Evolutionary conservation across 2,329 filamentous ascomycete genomes (phyloP).

Genomic region (Claviceps africana): DNA sequence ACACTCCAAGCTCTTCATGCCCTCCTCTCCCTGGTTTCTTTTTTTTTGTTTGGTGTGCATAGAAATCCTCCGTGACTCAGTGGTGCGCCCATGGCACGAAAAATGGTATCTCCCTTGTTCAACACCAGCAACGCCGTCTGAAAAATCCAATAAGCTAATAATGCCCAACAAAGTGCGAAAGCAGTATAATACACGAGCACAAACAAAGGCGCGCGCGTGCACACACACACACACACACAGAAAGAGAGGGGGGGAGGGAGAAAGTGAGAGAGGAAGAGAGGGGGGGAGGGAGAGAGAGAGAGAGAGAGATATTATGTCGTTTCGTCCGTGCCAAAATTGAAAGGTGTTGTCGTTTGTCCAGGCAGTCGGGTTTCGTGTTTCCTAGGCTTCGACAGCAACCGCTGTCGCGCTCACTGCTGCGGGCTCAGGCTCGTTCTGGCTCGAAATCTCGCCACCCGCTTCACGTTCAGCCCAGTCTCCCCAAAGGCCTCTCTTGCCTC

Average conservation of each 20-base stretch:
- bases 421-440: slow-evolving; percentile 30
- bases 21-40: slow-evolving; percentile 6
- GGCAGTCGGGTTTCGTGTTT: neutral
- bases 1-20: slow-evolving; percentile 6
- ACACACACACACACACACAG: neutral
- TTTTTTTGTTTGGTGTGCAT: too few relatives aligned
- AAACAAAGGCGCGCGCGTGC: neutral
- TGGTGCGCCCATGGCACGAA: slow-evolving; percentile 13
- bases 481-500: slow-evolving; percentile 92
- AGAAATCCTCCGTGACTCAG: slow-evolving; percentile 7
- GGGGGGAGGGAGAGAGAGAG: too few relatives aligned
- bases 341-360: slow-evolving; percentile 5
- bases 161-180: slow-evolving; percentile 19
- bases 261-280: too few relatives aligned
- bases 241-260: too few relatives aligned
- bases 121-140: slow-evolving; percentile 17
- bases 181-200: slow-evolving; percentile 21
- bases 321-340: neutral
- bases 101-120: slow-evolving; percentile 22
- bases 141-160: slow-evolving; percentile 15
- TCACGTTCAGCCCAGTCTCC: slow-evolving; percentile 83
- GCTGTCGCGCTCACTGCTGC: slow-evolving; percentile 17
- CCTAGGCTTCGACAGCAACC: slow-evolving; percentile 25
- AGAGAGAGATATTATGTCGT: slow-evolving; percentile 1
- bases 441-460: slow-evolving; percentile 47